phyloP scores from a whole-genome alignment of 2,329 filamentous ascomycete species.

The Exophiala bonariae region DNA sequence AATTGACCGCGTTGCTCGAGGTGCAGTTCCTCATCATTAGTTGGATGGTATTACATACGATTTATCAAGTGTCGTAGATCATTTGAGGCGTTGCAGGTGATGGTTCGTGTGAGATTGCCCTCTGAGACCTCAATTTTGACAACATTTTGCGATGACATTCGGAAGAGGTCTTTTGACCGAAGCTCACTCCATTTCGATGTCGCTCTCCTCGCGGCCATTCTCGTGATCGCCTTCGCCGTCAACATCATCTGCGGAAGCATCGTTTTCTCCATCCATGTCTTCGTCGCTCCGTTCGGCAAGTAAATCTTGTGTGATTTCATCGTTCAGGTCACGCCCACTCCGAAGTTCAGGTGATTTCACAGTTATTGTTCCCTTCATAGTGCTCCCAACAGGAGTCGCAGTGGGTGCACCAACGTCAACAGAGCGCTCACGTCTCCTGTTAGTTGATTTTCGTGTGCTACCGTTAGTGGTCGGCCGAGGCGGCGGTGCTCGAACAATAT shows the following conservation, averaged over 20 bases:
- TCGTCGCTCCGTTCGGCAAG: constrained; percentile 29
- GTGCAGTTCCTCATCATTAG: too few relatives aligned
- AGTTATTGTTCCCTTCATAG: not conserved
- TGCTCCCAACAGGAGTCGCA: not conserved
- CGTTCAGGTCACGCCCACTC: constrained; percentile 24
- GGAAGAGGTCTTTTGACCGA: too few relatives aligned
- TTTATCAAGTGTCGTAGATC: too few relatives aligned
- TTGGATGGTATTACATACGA: too few relatives aligned
- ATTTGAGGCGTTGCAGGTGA: too few relatives aligned
- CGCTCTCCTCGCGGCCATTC: constrained; percentile 13
- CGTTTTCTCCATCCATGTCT: constrained; percentile 26
- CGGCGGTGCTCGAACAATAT: constrained; percentile 1
- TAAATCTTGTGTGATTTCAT: constrained; percentile 29
- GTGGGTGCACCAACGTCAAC: constrained; percentile 4
- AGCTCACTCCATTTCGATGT: constrained; percentile 19
- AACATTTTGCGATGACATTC: too few relatives aligned
- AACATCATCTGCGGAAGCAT: constrained; percentile 21
- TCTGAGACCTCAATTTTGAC: too few relatives aligned
- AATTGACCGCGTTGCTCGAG: too few relatives aligned
- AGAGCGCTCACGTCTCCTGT: not conserved
- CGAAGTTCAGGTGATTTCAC: constrained; percentile 2
- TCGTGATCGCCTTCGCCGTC: constrained; percentile 16
- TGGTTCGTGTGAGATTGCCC: too few relatives aligned
- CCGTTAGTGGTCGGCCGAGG: not conserved
- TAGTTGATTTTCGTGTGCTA: not conserved